phyloP scores from a whole-genome alignment of 2,329 filamentous ascomycete genomes.

The Myotisia sp. region DNA sequence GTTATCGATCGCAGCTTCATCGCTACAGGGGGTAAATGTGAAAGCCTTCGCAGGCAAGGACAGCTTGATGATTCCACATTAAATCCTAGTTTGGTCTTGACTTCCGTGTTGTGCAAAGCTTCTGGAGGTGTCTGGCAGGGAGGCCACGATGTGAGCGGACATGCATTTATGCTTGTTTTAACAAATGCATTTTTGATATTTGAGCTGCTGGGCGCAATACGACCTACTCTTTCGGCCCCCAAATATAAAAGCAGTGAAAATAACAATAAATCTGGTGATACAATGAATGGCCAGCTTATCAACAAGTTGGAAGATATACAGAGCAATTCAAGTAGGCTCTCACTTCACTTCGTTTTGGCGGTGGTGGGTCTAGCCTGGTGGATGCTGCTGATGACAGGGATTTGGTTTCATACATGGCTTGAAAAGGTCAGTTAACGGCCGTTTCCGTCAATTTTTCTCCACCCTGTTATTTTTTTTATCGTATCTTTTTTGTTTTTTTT shows the following conservation, averaged over 20 bases:
- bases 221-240: conserved; percentile 47
- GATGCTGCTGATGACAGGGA: conserved; percentile 98
- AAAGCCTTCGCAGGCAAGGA: conserved; percentile 40
- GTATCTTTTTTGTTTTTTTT: no score
- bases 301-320: conserved; percentile 26
- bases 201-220: conserved; percentile 58
- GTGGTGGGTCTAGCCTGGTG: conserved; percentile 65
- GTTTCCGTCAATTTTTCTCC: conserved; percentile 13
- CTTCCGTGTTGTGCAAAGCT: conserved; percentile 65
- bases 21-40: conserved; percentile 77
- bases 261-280: conserved; percentile 17
- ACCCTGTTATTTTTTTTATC: neutral
- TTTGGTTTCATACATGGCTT: conserved; percentile 97
- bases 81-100: conserved; percentile 40
- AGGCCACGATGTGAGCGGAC: conserved; percentile 92
- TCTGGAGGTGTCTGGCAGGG: conserved; percentile 74
- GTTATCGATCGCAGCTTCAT: conserved; percentile 81
- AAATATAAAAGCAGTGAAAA: conserved; percentile 28
- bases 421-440: conserved; percentile 54
- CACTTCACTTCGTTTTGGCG: conserved; percentile 34
- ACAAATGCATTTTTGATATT: conserved; percentile 69
- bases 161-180: conserved; percentile 82
- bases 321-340: conserved; percentile 43
- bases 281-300: conserved; percentile 6
- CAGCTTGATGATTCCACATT: conserved; percentile 20